Base-by-base conservation (phyloP, 768 basidiomycete genomes). In the Hericium erinaceus region DNA sequence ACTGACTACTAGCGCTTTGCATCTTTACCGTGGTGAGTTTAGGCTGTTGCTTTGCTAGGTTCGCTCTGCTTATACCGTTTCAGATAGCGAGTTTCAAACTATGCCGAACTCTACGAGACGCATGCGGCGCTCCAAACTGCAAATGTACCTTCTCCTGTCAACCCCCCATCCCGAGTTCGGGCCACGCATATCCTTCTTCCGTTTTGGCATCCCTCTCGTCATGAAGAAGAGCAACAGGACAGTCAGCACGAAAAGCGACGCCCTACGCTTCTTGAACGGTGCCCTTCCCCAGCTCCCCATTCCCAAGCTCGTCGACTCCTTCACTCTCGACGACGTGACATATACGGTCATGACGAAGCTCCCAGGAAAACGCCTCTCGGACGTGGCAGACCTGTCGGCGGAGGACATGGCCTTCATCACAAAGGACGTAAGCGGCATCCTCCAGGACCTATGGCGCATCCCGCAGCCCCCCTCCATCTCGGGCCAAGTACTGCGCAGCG, bases 291-390 rank as follows among this genome's bases (percentile, higher is more conserved):
- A 58, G 26, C 61, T 67, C 16, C 66, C 66, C 12, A 67, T 67
- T 9, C 66, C 66, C 15, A 52, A 48, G 37, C 57, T 67, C 33
- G 49, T 67, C 22, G 57, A 64, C 51, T 59, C 60, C 26, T 62
- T 66, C 55, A 52, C 55, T 2, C 26, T 57, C 46, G 59, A 59
- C 40, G 59, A 52, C 10, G 49, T 20, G 18, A 56, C 63, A 12
- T 67, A 66, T 57, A 60, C 65, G 2, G 46, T 66, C 41, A 66
- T 67, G 66, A 66, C 64, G 28, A 60, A 57, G 48, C 58, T 66
- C 13, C 58, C 60, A 9, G 66, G 64, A 5, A 57, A 56, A 26
- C 54, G 22, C 15, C 46, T 67, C 18, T 22, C 57, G 26, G 61
- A 65, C 18, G 39, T 39, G 33, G 18, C 37, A 16, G 41, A 52